These are phyloP conservation scores for Aureobasidium sp. DNA, from an alignment of 2,329 filamentous ascomycete species.

Conservation along the genomic window DNA sequence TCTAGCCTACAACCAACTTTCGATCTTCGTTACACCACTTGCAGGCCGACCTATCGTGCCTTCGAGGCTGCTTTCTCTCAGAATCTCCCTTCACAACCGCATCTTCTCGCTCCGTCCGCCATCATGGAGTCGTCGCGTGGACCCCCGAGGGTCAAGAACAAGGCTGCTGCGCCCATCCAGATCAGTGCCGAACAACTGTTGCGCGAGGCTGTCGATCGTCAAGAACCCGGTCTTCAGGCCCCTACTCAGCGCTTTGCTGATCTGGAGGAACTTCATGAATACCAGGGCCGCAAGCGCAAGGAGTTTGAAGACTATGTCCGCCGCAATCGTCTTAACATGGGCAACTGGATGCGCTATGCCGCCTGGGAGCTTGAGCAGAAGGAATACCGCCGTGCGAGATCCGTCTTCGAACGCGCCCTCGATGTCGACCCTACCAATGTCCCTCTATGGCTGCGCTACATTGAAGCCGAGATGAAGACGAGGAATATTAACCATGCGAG, in stretches of 20 bases:
- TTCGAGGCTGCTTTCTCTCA: not conserved
- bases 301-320: constrained; percentile 98
- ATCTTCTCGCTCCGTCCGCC: constrained; percentile 18
- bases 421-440: constrained; percentile 86
- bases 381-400: constrained; percentile 84
- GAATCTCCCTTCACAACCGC: not conserved
- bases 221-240: constrained; percentile 79
- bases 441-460: constrained; percentile 83
- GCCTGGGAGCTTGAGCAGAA: constrained; percentile 98
- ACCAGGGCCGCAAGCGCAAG: constrained; percentile 88
- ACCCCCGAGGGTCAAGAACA: constrained; percentile 96
- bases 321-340: constrained; percentile 89
- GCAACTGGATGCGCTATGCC: constrained; percentile 98
- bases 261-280: constrained; percentile 95
- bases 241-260: constrained; percentile 94
- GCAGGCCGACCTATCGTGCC: constrained; percentile 2
- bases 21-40: not conserved
- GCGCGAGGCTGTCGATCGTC: constrained; percentile 91
- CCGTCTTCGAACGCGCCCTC: constrained; percentile 88
- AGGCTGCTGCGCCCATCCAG: constrained; percentile 74
- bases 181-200: constrained; percentile 97
- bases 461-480: constrained; percentile 92
- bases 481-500: constrained; percentile 95
- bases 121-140: constrained; percentile 85
- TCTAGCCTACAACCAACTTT: not conserved